phyloP scores from a whole-genome alignment of 2,329 filamentous ascomycete species.

The Aspergillus udagawae region DNA sequence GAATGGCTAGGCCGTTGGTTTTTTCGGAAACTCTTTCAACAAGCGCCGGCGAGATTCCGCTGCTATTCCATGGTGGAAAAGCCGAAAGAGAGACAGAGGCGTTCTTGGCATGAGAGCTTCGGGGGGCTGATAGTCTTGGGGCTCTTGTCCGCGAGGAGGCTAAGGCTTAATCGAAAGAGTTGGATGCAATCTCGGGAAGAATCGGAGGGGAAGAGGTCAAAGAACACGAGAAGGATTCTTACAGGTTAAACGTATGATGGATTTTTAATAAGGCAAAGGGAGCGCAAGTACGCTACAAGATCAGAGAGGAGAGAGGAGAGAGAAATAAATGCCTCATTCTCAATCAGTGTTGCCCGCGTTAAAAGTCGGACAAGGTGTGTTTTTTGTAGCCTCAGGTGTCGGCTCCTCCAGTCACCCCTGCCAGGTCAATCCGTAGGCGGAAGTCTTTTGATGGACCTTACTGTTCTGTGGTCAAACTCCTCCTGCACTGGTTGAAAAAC shows the following conservation, averaged over 20 bases:
- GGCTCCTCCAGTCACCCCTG: no score
- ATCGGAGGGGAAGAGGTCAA: neutral
- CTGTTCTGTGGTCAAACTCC: neutral
- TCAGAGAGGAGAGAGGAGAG: neutral
- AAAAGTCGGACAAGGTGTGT: no score
- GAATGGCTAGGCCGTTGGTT: neutral
- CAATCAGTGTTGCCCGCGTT: neutral
- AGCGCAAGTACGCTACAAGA: no score
- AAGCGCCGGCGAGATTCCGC: neutral
- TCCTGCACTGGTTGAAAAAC: neutral
- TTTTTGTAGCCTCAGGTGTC: no score
- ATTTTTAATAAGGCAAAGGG: no score
- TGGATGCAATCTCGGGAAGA: neutral
- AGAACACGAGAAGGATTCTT: neutral
- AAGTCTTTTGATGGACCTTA: neutral
- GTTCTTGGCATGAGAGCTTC: neutral
- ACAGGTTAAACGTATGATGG: neutral
- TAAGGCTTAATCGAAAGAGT: neutral
- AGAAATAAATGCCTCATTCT: neutral
- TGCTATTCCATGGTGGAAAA: neutral
- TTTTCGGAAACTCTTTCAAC: neutral
- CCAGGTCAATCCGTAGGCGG: neutral
- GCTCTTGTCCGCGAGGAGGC: neutral
- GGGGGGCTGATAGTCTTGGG: neutral
- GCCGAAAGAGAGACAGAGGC: neutral